Evolutionary conservation across 305 asterid species (phyloP), one percentile per base, ranked within the genome.

Genomic region (Fraxinus floribunda): DNA sequence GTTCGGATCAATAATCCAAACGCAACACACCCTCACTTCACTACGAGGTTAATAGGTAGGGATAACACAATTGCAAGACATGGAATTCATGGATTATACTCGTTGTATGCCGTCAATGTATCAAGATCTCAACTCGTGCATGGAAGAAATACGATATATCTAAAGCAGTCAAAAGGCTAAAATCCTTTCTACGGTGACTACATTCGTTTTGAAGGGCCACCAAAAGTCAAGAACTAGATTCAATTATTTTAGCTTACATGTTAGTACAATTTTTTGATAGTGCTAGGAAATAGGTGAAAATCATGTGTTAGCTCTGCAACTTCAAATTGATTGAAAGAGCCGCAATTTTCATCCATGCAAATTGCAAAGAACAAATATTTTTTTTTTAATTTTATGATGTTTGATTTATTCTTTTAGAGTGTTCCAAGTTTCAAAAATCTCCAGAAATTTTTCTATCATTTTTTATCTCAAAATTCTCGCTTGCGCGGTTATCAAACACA

Each of bases 51-150:
- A 35, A 89, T 90, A 18, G 97, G 98, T 0, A 86, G 81, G 41
- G 95, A 92, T 85, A 94, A 94, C 29, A 88, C 88, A 3, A 89
- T 94, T 2, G 98, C 97, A 9, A 87, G 97, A 68, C 97, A 94
- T 82, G 98, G 98, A 1, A 91, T 90, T 82, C 98, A 94, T 79
- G 98, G 98, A 16, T 62, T 81, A 11, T 94, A 94, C 46, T 85
- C 86, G 84, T 24, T 86, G n/a, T 91, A 84, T 39, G 80, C 39
- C 15, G 81, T 91, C 6, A 55, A 78, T 7, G 68, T 90, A 34
- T 4, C 80, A 1, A 92, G 94, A 11, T 38, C 0, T 41, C 68
- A 82, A 8, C 87, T 94, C 5, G 49, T 77, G 0, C 30, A 70
- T 0, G 97, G 97, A 52, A 87, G 29, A 60, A 92, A 92, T 70